phyloP scores from a whole-genome alignment of 768 basidiomycete genomes.

The Tremella yokohamensis region DNA sequence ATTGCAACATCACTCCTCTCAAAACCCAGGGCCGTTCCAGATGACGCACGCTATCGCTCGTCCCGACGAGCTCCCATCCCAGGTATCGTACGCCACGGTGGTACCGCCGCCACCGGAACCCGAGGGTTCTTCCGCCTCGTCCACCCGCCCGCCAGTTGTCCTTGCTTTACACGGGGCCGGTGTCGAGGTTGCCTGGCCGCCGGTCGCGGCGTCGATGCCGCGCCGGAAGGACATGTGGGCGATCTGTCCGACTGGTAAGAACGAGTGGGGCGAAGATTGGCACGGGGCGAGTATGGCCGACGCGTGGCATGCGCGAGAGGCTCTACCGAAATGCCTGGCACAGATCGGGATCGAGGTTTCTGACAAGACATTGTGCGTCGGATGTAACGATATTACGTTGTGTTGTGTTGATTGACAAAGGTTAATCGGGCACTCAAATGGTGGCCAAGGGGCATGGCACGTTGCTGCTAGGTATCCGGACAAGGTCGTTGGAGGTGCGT shows the following conservation, averaged over 20 bases:
- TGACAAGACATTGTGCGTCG: conserved; percentile 52
- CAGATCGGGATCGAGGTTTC: conserved; percentile 30
- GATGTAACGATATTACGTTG: conserved; percentile 51
- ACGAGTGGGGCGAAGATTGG: conserved; percentile 91
- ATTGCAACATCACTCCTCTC: conserved; percentile 9
- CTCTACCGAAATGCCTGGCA: conserved; percentile 57
- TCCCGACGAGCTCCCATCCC: conserved; percentile 14
- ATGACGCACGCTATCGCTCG: conserved; percentile 30
- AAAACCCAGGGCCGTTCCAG: conserved; percentile 14
- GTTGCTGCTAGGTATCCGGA: conserved; percentile 74
- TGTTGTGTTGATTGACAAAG: conserved; percentile 52
- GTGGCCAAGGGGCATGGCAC: conserved; percentile 86
- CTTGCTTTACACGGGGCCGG: conserved; percentile 67
- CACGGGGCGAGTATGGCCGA: conserved; percentile 76
- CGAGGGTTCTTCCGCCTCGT: not conserved
- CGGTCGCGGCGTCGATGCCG: conserved; percentile 66
- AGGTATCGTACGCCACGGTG: conserved; percentile 40
- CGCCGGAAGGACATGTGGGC: conserved; percentile 66
- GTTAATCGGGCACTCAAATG: conserved; percentile 90
- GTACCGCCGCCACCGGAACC: conserved; percentile 29
- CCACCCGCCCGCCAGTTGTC: conserved; percentile 50
- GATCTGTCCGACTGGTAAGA: conserved; percentile 74
- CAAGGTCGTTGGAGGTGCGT: conserved; percentile 49
- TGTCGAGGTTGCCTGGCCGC: conserved; percentile 61
- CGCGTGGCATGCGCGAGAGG: conserved; percentile 63